Conservation (phyloP, 129 eudicot species). For the Tagetes erecta region DNA sequence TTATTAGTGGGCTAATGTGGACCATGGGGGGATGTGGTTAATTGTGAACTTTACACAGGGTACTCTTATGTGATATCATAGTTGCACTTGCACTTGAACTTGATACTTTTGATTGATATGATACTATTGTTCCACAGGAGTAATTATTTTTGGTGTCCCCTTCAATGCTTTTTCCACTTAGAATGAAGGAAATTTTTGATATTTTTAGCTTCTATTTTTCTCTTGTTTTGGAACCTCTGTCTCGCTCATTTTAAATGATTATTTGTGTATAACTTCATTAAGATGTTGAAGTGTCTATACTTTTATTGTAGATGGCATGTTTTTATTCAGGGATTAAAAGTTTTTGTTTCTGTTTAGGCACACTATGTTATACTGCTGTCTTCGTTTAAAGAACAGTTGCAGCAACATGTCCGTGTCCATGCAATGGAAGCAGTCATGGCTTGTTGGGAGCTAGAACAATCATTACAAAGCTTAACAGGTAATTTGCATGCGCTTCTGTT, state of each 20-base stretch:
- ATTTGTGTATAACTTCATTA: slow-evolving; percentile 15
- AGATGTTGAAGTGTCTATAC: no score
- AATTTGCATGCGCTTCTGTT: not conserved
- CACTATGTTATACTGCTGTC: slow-evolving; percentile 82
- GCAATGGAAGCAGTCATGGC: slow-evolving; percentile 99
- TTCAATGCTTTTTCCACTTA: slow-evolving; percentile 16
- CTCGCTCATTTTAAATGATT: not conserved
- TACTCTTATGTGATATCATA: slow-evolving; percentile 3
- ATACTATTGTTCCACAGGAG: slow-evolving; percentile 34
- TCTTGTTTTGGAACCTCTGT: slow-evolving; percentile 20
- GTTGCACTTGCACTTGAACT: slow-evolving; percentile 15
- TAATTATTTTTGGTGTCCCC: slow-evolving; percentile 31
- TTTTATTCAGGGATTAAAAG: not conserved
- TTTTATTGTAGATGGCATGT: no score
- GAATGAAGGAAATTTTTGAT: not conserved
- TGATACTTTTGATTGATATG: slow-evolving; percentile 33
- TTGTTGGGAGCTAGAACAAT: slow-evolving; percentile 94
- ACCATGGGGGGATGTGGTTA: slow-evolving; percentile 17
- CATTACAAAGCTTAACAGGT: slow-evolving; percentile 90
- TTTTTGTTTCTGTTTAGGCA: slow-evolving; percentile 47
- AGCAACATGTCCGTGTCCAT: slow-evolving; percentile 95
- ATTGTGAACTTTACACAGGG: slow-evolving; percentile 26
- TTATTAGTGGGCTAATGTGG: slow-evolving; percentile 29
- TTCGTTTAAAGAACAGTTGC: slow-evolving; percentile 89
- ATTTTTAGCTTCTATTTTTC: slow-evolving; percentile 6